Conservation (phyloP, 2,329 filamentous ascomycete species). For the Alternaria gansuensis region DNA sequence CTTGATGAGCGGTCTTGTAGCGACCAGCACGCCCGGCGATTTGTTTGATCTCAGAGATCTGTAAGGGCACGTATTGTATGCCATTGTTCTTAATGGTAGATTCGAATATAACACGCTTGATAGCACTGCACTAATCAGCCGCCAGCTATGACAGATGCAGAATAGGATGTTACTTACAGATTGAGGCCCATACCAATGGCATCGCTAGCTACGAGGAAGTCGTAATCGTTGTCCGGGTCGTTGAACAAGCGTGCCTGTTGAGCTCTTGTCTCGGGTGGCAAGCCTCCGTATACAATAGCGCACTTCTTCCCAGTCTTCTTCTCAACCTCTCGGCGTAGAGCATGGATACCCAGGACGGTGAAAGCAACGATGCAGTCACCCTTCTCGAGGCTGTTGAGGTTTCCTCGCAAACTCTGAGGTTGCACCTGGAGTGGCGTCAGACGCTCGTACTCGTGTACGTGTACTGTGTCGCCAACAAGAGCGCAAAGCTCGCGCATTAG, state of each 20-base stretch:
- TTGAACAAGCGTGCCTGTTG: conserved; percentile 95
- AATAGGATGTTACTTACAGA: conserved; percentile 63
- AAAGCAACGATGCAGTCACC: conserved; percentile 93
- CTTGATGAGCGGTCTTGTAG: conserved; percentile 75
- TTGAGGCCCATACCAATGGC: conserved; percentile 98
- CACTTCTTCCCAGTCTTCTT: conserved; percentile 77
- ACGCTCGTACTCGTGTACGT: conserved; percentile 84
- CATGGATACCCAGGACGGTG: conserved; percentile 81
- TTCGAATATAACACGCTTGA: conserved; percentile 91
- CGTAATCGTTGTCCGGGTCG: conserved; percentile 93
- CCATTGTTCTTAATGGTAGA: conserved; percentile 77
- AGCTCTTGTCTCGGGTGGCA: conserved; percentile 91
- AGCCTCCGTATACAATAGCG: conserved; percentile 89
- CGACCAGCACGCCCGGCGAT: conserved; percentile 93
- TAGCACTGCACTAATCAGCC: conserved; percentile 61
- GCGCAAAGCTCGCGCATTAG: conserved; percentile 80
- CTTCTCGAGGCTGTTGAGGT: conserved; percentile 77
- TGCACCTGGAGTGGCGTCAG: conserved; percentile 79
- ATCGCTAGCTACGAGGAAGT: conserved; percentile 91
- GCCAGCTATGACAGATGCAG: background rate
- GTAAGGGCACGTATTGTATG: conserved; percentile 64
- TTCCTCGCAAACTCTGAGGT: conserved; percentile 67
- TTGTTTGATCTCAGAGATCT: conserved; percentile 85
- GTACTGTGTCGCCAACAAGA: conserved; percentile 79
- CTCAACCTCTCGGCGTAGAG: conserved; percentile 81